Evolutionary conservation across 805 yeast genomes (phyloP).

Genomic region (Kodamaea hsintzibuensis): DNA sequence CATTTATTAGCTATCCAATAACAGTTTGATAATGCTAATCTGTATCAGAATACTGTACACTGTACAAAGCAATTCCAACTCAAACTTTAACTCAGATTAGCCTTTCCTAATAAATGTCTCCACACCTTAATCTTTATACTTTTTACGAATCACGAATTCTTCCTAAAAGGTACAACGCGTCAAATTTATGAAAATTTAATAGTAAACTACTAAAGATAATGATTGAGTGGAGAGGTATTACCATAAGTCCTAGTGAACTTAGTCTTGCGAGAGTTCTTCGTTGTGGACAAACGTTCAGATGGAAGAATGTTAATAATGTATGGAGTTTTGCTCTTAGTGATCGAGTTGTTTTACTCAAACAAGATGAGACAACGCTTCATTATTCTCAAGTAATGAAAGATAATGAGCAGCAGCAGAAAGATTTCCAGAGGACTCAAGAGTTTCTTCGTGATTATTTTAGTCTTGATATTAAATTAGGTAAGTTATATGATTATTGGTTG

Average conservation of each 20-base stretch:
- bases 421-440: slow-evolving; percentile 32
- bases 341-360: slow-evolving; percentile 64
- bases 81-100: too few species aligned
- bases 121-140: too few species aligned
- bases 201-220: not conserved
- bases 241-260: slow-evolving; percentile 42
- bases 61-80: too few species aligned
- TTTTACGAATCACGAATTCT: not conserved
- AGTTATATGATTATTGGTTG: slow-evolving; percentile 65
- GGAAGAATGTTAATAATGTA: slow-evolving; percentile 62
- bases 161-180: slow-evolving; percentile 1
- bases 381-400: slow-evolving; percentile 45
- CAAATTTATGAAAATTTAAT: not conserved
- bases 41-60: too few species aligned
- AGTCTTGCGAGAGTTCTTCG: slow-evolving; percentile 65
- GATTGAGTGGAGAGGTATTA: slow-evolving; percentile 13
- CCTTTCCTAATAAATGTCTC: too few species aligned
- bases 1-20: too few species aligned
- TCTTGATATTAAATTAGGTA: slow-evolving; percentile 52
- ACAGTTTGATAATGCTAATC: too few species aligned
- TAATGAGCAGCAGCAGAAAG: not conserved
- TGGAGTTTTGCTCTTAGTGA: slow-evolving; percentile 69
- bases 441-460: slow-evolving; percentile 71
- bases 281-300: slow-evolving; percentile 84
- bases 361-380: slow-evolving; percentile 51